Base-by-base conservation (phyloP, 768 basidiomycete genomes). In the Boletus huronensis region DNA sequence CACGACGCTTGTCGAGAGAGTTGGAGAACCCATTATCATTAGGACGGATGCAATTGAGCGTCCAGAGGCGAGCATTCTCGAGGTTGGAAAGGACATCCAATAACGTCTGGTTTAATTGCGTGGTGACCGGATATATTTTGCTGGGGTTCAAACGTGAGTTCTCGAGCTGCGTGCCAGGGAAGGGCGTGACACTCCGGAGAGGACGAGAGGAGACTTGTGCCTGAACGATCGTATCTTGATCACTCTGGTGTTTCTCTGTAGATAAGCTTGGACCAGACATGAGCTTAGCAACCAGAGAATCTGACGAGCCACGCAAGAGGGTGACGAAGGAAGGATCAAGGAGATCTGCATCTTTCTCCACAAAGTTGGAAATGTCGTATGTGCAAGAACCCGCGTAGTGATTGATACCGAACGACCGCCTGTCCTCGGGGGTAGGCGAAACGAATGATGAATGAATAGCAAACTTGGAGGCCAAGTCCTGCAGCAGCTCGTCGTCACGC, bases 11-110 rank as follows among this genome's bases (percentile, higher is more conserved):
- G 67, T 85, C 84, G 58, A 85, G 79, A 21, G 82, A 82, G 58
- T 82, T 84, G 9, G 82, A 77, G 16, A 81, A 80, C 6, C 81
- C 79, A 13, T 81, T 82, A 61, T 85, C 84, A 66, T 85, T 85
- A 6, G 83, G 84, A 38, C 82, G 80, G 50, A 85, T 79, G 61
- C 84, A 85, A 6, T 75, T 72, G 34, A 85, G 75, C 5, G 78
- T 80, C 84, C 84, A 85, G 28, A 78, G 64, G 10, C 69, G 72
- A 9, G 74, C 72, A 23, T 71, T 66, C 57, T 83, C 80, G 40
- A 84, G 61, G 50, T 69, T 73, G 28, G 64, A 67, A 32, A 83
- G 61, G 29, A 84, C 60, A 49, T 79, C 76, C 41, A 76, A 75
- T n/a, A 84, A 63, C 14, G 74, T 74, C 51, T 78, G 76, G 64